Evolutionary conservation across 2,329 filamentous ascomycete genomes (phyloP).

Genomic region (Neofusicoccum cordaticola): DNA sequence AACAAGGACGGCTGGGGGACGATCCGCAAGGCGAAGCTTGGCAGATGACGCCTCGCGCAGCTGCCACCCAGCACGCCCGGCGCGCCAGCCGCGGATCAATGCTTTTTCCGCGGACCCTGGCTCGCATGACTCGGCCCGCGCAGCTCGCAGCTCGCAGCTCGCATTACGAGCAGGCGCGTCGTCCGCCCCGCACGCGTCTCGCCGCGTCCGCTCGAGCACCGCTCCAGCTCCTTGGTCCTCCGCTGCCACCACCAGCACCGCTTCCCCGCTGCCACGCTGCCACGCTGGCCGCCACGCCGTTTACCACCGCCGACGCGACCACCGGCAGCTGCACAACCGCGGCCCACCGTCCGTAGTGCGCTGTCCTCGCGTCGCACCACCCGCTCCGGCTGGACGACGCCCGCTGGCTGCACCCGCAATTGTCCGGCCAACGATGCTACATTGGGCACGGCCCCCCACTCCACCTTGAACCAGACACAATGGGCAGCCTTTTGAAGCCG

Average conservation of each 20-base stretch:
- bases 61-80: neutral
- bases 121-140: neutral
- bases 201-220: neutral
- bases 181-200: neutral
- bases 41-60: conserved; percentile 7
- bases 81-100: neutral
- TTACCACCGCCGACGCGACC: too few species aligned
- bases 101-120: neutral
- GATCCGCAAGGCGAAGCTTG: conserved; percentile 4
- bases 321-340: too few species aligned
- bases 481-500: neutral
- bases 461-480: neutral
- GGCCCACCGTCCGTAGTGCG: too few species aligned
- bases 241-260: neutral
- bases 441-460: neutral
- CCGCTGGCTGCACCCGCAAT: too few species aligned
- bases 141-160: neutral
- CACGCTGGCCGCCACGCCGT: too few species aligned
- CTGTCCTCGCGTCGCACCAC: too few species aligned
- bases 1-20: neutral
- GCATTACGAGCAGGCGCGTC: conserved; percentile 3
- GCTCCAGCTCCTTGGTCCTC: too few species aligned
- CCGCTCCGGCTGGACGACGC: too few species aligned
- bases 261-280: too few species aligned
- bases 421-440: neutral